Evolutionary conservation across 306 rosid genomes (phyloP), one percentile per base, ranked within the genome.

Genomic region (Hippophae rhamnoides): DNA sequence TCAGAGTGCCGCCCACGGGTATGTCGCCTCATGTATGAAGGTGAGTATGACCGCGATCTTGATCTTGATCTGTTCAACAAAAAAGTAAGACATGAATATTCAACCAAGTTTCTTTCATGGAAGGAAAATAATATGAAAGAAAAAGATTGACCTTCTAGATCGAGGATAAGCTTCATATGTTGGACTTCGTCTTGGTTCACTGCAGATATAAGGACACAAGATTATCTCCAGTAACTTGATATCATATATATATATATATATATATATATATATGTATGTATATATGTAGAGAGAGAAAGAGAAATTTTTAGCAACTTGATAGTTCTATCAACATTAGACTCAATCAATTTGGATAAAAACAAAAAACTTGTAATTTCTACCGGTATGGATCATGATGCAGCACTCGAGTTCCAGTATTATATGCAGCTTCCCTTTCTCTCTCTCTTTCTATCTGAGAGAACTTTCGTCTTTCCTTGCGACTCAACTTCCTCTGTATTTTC

Each of bases 401-500:
- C 61, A 80, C 85, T 63, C 86, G 79, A 64, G 75, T 66, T 78
- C 98, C 98, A 67, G 85, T 74, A 50, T 53, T 60, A 56, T 90
- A 66, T 44, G 82, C 82, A 69, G 88, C 78, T 64, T 92, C 97
- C 77, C 99, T 86, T 74, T 88, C 99, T 68, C 88, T 86, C 75
- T 88, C 99, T 75, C 97, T 86, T 74, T 86, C 99, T 70, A 88
- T 75, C 73, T 88, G 99, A 82, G 99, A 92, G 66, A 81, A 95
- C 73, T 92, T 92, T 73, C 99, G 85, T 70, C 99, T 80, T 65
- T 92, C 99, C 80, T 92, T 88, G 18, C 99, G 96, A 75, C 97
- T 92, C 78, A 92, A 76, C 79, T 92, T 92, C 80, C 95, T 88
- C 99, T 92, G 57, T 23, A 75, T 10, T 54, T 58, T 63, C 44